Percentiles rank a stretch among this genome's conserved stretches.
Evolutionary conservation across 1,139 yeast species (phyloP).

Genomic region (Sporopachydermia cereana): DNA sequence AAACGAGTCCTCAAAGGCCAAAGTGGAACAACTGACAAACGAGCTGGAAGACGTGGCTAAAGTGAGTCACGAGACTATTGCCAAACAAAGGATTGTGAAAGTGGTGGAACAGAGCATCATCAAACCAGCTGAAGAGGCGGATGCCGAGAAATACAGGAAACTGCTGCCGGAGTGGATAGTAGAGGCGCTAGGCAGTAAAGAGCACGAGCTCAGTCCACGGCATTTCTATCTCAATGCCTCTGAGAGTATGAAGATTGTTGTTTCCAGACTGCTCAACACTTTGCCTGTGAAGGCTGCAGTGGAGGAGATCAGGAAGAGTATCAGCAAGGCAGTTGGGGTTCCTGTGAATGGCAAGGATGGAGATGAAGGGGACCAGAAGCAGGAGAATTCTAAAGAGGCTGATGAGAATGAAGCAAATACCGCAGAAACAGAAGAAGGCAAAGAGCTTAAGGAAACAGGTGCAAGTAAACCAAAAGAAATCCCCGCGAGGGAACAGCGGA

Average conservation of each 20-base stretch:
- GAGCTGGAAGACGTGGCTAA: slow-evolving; percentile 19
- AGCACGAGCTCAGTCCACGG: slow-evolving; percentile 10
- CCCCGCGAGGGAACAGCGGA: not conserved
- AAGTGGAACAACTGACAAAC: slow-evolving; percentile 14
- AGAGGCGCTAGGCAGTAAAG: slow-evolving; percentile 13
- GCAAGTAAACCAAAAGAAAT: not conserved
- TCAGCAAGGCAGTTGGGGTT: slow-evolving; percentile 49
- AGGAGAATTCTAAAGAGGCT: slow-evolving; percentile 16
- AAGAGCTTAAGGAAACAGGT: slow-evolving; percentile 10
- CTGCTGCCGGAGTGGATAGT: slow-evolving; percentile 12
- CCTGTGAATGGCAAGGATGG: slow-evolving; percentile 35
- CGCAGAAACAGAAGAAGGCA: slow-evolving; percentile 16
- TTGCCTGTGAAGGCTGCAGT: slow-evolving; percentile 37
- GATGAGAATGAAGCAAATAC: slow-evolving; percentile 14
- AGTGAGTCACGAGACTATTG: slow-evolving; percentile 16
- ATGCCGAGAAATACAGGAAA: slow-evolving; percentile 9
- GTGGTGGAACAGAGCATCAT: slow-evolving; percentile 12
- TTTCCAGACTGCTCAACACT: slow-evolving; percentile 50
- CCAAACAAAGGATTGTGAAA: slow-evolving; percentile 17
- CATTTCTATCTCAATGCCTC: slow-evolving; percentile 8
- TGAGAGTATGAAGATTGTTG: slow-evolving; percentile 18
- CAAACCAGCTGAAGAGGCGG: slow-evolving; percentile 7
- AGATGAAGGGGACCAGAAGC: slow-evolving; percentile 19
- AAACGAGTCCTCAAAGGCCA: slow-evolving; percentile 11
- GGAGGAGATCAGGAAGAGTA: slow-evolving; percentile 42